Conservation (phyloP, 176 grass and related monocot genomes). For the Juncus inflexus region DNA sequence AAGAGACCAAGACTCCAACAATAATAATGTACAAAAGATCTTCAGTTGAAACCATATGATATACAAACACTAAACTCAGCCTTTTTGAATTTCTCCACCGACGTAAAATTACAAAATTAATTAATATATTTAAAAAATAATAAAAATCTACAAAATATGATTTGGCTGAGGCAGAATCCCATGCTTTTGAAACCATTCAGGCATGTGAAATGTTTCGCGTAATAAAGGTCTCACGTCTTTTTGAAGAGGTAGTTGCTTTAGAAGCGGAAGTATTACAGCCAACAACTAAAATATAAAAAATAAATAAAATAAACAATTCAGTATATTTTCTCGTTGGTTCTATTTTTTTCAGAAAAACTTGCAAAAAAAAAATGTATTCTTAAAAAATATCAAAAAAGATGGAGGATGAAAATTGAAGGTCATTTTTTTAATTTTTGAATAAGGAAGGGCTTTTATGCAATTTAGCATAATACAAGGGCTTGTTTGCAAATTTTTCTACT, state of each 20-base stretch:
- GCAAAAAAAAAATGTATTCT: too few species aligned
- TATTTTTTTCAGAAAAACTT: too few species aligned
- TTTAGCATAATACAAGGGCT: too few species aligned
- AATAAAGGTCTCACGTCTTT: conserved; percentile 80
- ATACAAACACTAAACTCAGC: neutral
- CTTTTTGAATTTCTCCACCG: neutral
- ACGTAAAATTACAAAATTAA: conserved; percentile 13
- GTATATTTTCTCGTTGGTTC: neutral
- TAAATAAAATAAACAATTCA: conserved; percentile 8
- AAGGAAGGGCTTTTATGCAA: too few species aligned
- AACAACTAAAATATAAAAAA: conserved; percentile 65
- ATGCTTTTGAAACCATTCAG: conserved; percentile 95
- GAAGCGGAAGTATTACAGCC: conserved; percentile 80
- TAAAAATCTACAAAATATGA: conserved; percentile 37
- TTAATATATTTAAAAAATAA: neutral
- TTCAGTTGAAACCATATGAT: conserved; percentile 11
- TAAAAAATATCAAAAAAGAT: too few species aligned
- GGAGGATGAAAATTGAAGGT: neutral
- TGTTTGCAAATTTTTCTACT: too few species aligned
- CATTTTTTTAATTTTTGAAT: too few species aligned
- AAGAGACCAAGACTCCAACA: conserved; percentile 16
- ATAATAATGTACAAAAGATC: conserved; percentile 65
- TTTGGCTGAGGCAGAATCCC: conserved; percentile 58
- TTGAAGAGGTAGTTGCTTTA: conserved; percentile 72
- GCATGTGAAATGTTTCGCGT: conserved; percentile 96